Conservation (phyloP, 2,329 filamentous ascomycete genomes). For the Verticillium dahliae region DNA sequence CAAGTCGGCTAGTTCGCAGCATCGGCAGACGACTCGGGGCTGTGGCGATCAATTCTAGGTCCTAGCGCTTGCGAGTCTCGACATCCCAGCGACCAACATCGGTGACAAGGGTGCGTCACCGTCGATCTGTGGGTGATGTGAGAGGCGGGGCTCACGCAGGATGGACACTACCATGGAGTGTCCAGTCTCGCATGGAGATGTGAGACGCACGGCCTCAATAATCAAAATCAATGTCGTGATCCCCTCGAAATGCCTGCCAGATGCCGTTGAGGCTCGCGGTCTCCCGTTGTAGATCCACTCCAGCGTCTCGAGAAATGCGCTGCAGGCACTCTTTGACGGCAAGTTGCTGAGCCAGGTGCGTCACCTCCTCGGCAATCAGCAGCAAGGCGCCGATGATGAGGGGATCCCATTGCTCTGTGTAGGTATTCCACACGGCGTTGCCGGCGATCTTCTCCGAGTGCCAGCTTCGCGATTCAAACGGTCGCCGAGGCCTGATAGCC, state of each 20-base stretch:
- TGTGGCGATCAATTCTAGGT: background rate
- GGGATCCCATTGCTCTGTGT: constrained; percentile 24
- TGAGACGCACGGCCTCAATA: background rate
- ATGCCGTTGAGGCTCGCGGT: background rate
- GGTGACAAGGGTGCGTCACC: too few relatives aligned
- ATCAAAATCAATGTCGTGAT: background rate
- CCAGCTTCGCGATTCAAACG: constrained; percentile 15
- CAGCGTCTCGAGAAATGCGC: constrained; percentile 9
- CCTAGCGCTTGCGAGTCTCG: background rate
- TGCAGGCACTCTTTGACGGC: constrained; percentile 13
- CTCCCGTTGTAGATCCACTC: constrained; percentile 12
- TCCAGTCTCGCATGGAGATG: too few relatives aligned
- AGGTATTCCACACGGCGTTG: constrained; percentile 19
- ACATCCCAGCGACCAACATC: background rate
- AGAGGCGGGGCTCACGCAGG: too few relatives aligned
- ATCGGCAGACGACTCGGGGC: background rate
- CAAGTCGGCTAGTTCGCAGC: background rate
- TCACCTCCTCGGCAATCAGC: constrained; percentile 17
- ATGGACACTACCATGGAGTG: background rate
- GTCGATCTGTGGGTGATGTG: too few relatives aligned
- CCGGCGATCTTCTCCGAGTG: constrained; percentile 22
- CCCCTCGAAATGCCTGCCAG: background rate
- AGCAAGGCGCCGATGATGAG: constrained; percentile 19
- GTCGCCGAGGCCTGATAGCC: background rate
- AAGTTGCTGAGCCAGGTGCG: constrained; percentile 19